These are phyloP conservation scores for Xerocomellus amylosporus DNA, from an alignment of 768 basidiomycete genomes.

Conservation along the genomic window DNA sequence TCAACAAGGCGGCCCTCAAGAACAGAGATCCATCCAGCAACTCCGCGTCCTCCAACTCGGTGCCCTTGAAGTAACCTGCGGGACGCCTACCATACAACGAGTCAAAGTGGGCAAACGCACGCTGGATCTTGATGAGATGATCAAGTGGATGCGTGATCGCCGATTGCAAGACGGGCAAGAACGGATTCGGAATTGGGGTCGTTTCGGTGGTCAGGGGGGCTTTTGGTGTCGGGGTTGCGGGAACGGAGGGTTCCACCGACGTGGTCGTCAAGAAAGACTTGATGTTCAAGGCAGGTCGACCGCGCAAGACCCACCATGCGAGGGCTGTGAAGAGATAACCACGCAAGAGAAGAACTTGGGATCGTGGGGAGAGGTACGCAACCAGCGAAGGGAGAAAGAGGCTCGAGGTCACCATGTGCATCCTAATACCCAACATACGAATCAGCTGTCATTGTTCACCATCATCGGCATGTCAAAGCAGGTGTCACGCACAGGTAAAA, in stretches of 20 bases:
- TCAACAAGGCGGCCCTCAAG: constrained; percentile 30
- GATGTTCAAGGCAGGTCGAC: constrained; percentile 32
- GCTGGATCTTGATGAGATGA: constrained; percentile 35
- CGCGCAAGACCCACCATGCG: constrained; percentile 29
- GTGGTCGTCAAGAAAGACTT: constrained; percentile 30
- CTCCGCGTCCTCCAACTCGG: constrained; percentile 32
- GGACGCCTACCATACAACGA: constrained; percentile 29
- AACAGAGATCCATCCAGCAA: constrained; percentile 38
- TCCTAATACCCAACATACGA: constrained; percentile 5
- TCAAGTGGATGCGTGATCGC: constrained; percentile 36
- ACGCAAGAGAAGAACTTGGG: constrained; percentile 29
- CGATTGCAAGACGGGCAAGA: constrained; percentile 40
- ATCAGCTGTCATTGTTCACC: background rate
- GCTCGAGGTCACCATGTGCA: constrained; percentile 32
- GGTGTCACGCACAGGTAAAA: constrained; percentile 49
- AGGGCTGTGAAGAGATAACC: constrained; percentile 26
- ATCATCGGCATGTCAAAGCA: background rate
- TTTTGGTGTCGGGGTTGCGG: background rate
- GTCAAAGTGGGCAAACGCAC: constrained; percentile 34
- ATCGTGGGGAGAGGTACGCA: constrained; percentile 9
- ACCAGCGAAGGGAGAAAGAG: constrained; percentile 30
- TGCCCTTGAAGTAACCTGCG: constrained; percentile 28
- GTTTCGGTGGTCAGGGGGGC: constrained; percentile 10
- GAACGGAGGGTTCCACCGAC: constrained; percentile 16
- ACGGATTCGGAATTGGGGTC: constrained; percentile 34